Evolutionary conservation across 2,329 filamentous ascomycete species (phyloP), one percentile per base, ranked within the genome.

Genomic region (Penicillium hesseltinei): DNA sequence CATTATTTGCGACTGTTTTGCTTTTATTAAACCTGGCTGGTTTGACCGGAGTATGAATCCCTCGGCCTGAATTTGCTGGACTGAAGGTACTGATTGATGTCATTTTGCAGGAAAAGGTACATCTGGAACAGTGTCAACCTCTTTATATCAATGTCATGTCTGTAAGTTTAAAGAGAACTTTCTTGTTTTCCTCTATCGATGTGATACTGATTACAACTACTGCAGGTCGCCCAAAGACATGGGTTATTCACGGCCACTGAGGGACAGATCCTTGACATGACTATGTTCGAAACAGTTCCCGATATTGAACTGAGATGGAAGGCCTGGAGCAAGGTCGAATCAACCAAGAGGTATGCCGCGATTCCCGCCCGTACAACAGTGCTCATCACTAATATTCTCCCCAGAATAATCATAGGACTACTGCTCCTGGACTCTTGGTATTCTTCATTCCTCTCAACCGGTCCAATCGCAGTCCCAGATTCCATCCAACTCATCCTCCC

Each of bases 321-420:
- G 62, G 77, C 78, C 2, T 83, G 81, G 81, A 75, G 77, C 59
- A 78, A 79, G 48, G 74, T 82, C 8, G 81, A 83, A 66, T 81
- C 79, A 46, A 74, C 73, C 0, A 82, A 82, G 64, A 73, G 80
- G 71, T 71, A 59, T 45, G 62, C 47, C 29, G 1, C 15, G 5
- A 10, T 13, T 25, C n/a, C 23, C 8, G 9, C 4, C 33, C 4
- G 36, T 29, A 29, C 15, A 13, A 17, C 7, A 10, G 33, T 35
- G 33, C 8, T 17, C 7, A 35, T n/a, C 27, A 19, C 58, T 68
- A 52, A 64, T 48, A 43, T 5, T 27, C 15, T n/a, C 6, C 25
- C 21, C 23, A 73, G 72, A 33, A 71, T 79, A n/a, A 79, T 80
- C n/a, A 72, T 78, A 17, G 77, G 78, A 5, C 69, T 81, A 19